Base-by-base conservation (phyloP, 2,329 filamentous ascomycete genomes). In the Fusarium sp. region DNA sequence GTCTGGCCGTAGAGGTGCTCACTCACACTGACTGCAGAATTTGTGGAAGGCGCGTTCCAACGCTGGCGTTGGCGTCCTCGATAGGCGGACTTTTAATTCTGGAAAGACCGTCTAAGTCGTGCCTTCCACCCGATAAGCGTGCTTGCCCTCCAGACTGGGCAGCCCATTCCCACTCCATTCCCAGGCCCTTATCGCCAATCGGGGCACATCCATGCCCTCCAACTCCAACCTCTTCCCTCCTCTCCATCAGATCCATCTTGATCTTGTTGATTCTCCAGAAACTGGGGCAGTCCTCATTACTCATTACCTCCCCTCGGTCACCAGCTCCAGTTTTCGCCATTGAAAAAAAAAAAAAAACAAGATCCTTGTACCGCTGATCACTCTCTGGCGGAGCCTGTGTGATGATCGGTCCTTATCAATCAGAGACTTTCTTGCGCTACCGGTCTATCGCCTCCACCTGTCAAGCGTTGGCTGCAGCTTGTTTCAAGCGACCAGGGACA, bases 1-100 rank as follows among this genome's bases (percentile, higher is more conserved):
- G 24, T 24, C 38, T 47, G 58, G 65, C 70, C 66, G 65, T 52
- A 73, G 54, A 63, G 66, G 62, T 75, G 57, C 52, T 74, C 64
- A 50, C 27, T n/a, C 9, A 45, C 40, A 45, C 40, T 22, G 13
- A 64, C 50, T 58, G 52, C 62, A 65, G 62, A 34, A 64, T 59
- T 37, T 47, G 62, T 31, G 38, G 52, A 45, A 47, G 52, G 52
- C 38, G 38, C 50, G 62, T 64, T 59, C 50, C 50, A 54, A 29
- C 50, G 11, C 34, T 34, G 50, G 27, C 27, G 10, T 54, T 54
- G 50, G 50, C 27, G 50, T 52, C 47, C 50, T 54, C 50, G 50
- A 54, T 54, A 54, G 62, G 62, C 62, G 52, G 62, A 64, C 22
- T 59, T 64, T 50, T 54, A 54, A 54, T 31, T 54, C 27, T 54